Base-by-base conservation (phyloP, 495 filamentous ascomycete genomes). In the Aspergillus egyptiacus region DNA sequence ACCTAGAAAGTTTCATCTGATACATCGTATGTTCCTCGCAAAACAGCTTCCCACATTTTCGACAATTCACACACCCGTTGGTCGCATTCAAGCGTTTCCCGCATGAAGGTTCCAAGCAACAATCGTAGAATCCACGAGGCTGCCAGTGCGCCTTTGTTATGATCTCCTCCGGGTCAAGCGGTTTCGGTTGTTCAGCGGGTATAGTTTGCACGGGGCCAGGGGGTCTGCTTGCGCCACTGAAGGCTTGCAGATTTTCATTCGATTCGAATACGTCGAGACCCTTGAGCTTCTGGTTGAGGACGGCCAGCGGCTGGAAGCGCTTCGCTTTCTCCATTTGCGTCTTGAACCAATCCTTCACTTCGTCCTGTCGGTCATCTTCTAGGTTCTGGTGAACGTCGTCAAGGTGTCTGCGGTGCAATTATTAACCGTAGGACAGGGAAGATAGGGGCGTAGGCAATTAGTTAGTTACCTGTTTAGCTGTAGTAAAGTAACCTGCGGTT, bases 21-120 rank as follows among this genome's bases (percentile, higher is more conserved):
- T 97, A 98, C 93, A 96, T 96, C 24, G 91, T 96, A 70, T 98
- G 94, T 55, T 94, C 88, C 62, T 97, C 91, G 67, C 93, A 98
- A 61, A 96, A 98, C 27, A 98, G 71, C 53, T 82, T 85, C 0
- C 93, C 93, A 54, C 93, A 98, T 43, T 88, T 86, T 45, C 93
- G 75, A 61, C 93, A 98, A 60, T 98, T 95, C 54, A 97, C 82
- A 50, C 76, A 87, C 13, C 91, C 90, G 53, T 84, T 89, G 17
- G 84, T 76, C 10, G 83, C 77, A 4, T 87, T 89, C 10, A 96
- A 72, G 22, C 81, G 79, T 62, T 84, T 83, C 17, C 83, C 87
- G 58, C 93, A 98, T 13, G 82, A 76, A 17, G 90, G 93, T 51
- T 98, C 93, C 6, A 89, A 80, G 61, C 93, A 98, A 24, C 69